Evolutionary conservation across 306 rosid species (phyloP).

Genomic region (Inga laurina): DNA sequence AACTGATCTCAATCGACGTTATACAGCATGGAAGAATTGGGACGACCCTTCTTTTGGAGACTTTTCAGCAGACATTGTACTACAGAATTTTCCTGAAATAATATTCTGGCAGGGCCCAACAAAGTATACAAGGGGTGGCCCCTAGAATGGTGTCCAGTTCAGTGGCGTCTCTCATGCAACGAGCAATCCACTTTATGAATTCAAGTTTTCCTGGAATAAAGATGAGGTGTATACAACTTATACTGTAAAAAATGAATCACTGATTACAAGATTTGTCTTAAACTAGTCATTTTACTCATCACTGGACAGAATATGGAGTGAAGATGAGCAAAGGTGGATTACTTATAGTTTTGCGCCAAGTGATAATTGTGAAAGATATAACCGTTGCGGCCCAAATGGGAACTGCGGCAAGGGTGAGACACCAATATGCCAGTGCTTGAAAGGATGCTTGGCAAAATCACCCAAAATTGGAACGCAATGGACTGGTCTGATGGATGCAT

Average conservation of each 20-base stretch:
- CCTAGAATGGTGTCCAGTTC: conserved; percentile 5
- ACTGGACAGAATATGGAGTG: background rate
- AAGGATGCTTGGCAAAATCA: background rate
- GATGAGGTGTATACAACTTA: background rate
- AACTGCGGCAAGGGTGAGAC: background rate
- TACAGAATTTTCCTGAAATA: background rate
- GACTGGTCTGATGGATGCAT: background rate
- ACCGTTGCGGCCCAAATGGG: background rate
- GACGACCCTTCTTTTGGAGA: conserved; percentile 35
- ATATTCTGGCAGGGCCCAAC: conserved; percentile 1
- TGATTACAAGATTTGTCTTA: background rate
- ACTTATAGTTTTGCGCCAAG: background rate
- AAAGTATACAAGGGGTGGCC: background rate
- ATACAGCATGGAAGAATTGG: conserved; percentile 29
- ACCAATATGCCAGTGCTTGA: background rate
- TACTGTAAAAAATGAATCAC: background rate
- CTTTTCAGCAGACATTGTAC: background rate
- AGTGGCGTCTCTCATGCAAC: background rate
- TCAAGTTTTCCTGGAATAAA: background rate
- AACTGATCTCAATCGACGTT: background rate
- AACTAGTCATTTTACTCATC: background rate
- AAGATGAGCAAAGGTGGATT: background rate
- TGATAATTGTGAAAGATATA: background rate
- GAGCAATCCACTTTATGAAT: background rate
- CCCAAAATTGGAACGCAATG: background rate